Percentiles rank a stretch among this genome's conserved stretches.
These are phyloP conservation scores for Trypanosoma vivax DNA, from an alignment of 208 protist species.

Conservation along the genomic window DNA sequence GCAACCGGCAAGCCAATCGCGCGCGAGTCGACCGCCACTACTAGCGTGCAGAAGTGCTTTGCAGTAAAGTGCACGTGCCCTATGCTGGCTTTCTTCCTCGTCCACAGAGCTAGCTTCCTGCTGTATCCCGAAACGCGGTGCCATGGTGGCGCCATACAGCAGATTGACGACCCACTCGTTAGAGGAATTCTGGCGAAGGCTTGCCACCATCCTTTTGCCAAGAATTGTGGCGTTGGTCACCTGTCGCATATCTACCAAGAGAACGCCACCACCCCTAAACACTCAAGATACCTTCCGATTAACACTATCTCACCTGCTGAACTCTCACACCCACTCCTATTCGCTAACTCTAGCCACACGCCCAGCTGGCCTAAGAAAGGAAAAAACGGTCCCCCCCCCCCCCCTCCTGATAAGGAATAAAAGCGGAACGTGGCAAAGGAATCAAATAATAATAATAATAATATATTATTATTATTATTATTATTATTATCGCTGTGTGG, in stretches of 20 bases:
- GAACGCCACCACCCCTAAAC: no score
- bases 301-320: background rate
- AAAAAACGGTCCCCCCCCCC: no score
- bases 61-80: constrained; percentile 58
- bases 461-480: background rate
- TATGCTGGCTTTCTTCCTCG: background rate
- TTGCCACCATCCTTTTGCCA: background rate
- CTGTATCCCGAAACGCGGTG: constrained; percentile 44
- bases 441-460: no score
- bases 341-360: no score
- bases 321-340: no score
- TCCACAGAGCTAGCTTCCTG: constrained; percentile 23
- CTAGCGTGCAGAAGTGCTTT: constrained; percentile 70
- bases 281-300: no score
- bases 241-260: background rate
- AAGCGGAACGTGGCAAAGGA: no score
- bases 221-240: background rate
- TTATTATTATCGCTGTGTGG: background rate
- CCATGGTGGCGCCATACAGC: constrained; percentile 40
- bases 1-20: constrained; percentile 77
- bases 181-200: background rate
- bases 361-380: no score
- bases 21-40: constrained; percentile 48
- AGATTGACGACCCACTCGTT: constrained; percentile 39
- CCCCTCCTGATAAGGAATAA: no score